A percentile compares a stretch with the other conserved stretches of the same genome.
Evolutionary conservation across 2,329 filamentous ascomycete genomes (phyloP).

Genomic region (Xenoacremonium recifei): DNA sequence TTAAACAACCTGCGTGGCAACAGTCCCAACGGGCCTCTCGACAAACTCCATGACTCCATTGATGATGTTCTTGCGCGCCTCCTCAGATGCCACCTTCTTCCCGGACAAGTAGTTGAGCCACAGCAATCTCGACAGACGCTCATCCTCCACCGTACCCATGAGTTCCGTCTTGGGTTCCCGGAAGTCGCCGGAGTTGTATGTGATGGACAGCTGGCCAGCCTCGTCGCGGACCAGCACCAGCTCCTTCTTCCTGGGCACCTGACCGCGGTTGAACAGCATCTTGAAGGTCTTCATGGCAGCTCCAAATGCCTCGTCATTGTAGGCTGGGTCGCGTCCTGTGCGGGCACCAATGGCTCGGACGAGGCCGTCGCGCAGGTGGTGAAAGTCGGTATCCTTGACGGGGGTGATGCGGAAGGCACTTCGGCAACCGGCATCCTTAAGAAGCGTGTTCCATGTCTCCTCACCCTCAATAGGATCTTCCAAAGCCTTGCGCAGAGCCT

Average conservation of each 20-base stretch:
- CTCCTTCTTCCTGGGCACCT: conserved; percentile 77
- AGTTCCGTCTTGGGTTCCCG: conserved; percentile 44
- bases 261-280: conserved; percentile 74
- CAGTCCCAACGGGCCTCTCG: conserved; percentile 81
- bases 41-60: conserved; percentile 87
- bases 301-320: conserved; percentile 75
- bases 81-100: conserved; percentile 81
- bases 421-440: conserved; percentile 66
- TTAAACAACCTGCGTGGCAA: conserved; percentile 71
- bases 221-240: conserved; percentile 69
- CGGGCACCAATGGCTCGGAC: conserved; percentile 79
- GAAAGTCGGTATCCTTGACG: conserved; percentile 91
- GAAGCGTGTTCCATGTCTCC: conserved; percentile 69
- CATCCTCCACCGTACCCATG: conserved; percentile 73
- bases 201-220: conserved; percentile 63
- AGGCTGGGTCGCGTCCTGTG: conserved; percentile 54
- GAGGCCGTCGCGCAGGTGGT: conserved; percentile 87
- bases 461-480: conserved; percentile 69
- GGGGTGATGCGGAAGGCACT: conserved; percentile 83
- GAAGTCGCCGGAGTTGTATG: conserved; percentile 63
- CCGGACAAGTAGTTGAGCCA: conserved; percentile 92
- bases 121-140: conserved; percentile 74
- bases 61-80: conserved; percentile 76
- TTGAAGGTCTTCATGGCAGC: conserved; percentile 75
- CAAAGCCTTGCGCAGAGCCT: conserved; percentile 65